Conservation (phyloP, 345 rosid genomes). For the Geranium brycei region DNA sequence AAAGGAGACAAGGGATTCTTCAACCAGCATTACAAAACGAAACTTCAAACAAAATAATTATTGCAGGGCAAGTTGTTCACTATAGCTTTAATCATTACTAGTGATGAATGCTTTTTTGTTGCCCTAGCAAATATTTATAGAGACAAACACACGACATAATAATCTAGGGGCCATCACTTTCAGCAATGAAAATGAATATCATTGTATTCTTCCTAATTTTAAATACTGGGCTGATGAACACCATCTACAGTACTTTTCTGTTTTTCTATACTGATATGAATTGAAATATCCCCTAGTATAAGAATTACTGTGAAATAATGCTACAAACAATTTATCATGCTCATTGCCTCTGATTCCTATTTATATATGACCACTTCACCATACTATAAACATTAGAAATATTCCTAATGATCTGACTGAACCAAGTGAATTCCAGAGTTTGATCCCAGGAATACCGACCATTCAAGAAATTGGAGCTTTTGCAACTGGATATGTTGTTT, state of each 20-base stretch:
- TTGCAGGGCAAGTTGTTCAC: neutral
- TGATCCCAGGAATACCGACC: neutral
- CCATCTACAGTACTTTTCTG: too few species aligned
- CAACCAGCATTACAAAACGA: neutral
- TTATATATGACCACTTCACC: neutral
- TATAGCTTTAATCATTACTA: too few species aligned
- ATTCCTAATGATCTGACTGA: neutral
- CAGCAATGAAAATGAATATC: neutral
- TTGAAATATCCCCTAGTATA: too few species aligned
- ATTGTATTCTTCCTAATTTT: neutral
- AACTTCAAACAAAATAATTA: neutral
- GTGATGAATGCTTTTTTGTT: neutral
- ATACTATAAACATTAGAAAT: neutral
- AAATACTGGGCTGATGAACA: neutral
- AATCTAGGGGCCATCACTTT: neutral
- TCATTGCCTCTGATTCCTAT: too few species aligned
- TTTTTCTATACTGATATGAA: too few species aligned
- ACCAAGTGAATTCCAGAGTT: too few species aligned
- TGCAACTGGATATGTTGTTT: too few species aligned
- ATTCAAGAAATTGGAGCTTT: neutral
- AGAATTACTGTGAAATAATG: too few species aligned
- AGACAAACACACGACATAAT: too few species aligned
- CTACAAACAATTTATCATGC: too few species aligned
- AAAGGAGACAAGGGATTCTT: neutral
- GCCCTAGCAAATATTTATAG: neutral